Evolutionary conservation across 169 alveolate species (phyloP).

Genomic region (Eimeria falciformis): DNA sequence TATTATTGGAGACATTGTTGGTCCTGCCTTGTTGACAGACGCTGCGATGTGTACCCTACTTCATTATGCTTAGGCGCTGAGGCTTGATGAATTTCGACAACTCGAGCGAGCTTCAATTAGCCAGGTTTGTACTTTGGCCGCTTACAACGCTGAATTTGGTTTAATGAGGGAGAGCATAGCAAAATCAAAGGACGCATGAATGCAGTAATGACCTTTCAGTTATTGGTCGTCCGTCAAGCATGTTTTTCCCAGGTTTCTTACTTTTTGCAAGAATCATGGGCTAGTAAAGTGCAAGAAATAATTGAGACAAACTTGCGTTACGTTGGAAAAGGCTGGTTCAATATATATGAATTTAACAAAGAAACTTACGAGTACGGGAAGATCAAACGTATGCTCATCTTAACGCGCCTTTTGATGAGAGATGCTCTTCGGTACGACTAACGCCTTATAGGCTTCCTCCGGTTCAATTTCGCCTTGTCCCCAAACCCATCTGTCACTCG

Average conservation of each 20-base stretch:
- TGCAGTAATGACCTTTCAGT: not conserved
- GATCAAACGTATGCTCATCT: slow-evolving; percentile 90
- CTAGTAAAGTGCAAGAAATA: slow-evolving; percentile 83
- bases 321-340: slow-evolving; percentile 96
- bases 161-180: not conserved
- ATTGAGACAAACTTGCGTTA: slow-evolving; percentile 87
- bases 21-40: no score
- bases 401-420: slow-evolving; percentile 93
- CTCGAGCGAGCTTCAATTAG: slow-evolving; percentile 87
- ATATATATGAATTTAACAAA: slow-evolving; percentile 91
- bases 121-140: slow-evolving; percentile 56
- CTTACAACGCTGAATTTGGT: no score
- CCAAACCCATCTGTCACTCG: not conserved
- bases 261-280: slow-evolving; percentile 90
- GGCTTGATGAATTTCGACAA: slow-evolving; percentile 93
- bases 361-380: slow-evolving; percentile 95
- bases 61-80: slow-evolving; percentile 81
- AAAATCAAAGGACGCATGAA: not conserved
- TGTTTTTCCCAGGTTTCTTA: slow-evolving; percentile 81
- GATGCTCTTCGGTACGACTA: slow-evolving; percentile 79
- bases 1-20: no score
- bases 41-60: not conserved
- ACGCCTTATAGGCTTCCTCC: no score
- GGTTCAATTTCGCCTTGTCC: no score
- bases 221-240: not conserved